Conservation (phyloP, 2,329 filamentous ascomycete genomes). For the Exophiala phaeomuriformis region DNA sequence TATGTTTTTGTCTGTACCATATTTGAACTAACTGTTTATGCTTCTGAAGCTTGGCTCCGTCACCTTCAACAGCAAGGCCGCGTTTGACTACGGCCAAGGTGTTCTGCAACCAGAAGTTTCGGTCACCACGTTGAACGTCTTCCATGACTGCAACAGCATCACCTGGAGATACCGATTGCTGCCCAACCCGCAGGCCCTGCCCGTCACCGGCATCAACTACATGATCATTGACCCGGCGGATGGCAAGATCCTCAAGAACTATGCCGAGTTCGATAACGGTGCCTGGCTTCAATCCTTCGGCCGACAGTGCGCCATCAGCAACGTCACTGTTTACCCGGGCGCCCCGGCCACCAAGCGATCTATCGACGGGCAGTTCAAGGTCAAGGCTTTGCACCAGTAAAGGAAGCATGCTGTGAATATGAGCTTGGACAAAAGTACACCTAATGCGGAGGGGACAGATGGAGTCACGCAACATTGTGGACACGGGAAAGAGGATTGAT, state of each 20-base stretch:
- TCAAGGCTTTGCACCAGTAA: not conserved
- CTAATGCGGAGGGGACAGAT: not conserved
- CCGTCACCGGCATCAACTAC: slow-evolving; percentile 25
- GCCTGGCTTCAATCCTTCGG: slow-evolving; percentile 25
- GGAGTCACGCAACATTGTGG: too few species aligned
- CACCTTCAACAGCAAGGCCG: slow-evolving; percentile 21
- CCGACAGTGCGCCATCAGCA: slow-evolving; percentile 14
- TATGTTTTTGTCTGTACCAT: not conserved
- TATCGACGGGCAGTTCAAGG: not conserved
- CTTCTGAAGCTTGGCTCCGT: slow-evolving; percentile 20
- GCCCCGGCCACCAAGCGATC: not conserved
- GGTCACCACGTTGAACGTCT: slow-evolving; percentile 20
- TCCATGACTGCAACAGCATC: slow-evolving; percentile 23
- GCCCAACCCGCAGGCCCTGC: slow-evolving; percentile 9
- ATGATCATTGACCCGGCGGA: slow-evolving; percentile 18
- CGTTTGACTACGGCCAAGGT: slow-evolving; percentile 24
- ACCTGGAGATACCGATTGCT: slow-evolving; percentile 24
- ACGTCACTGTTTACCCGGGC: slow-evolving; percentile 2
- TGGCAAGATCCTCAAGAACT: slow-evolving; percentile 24
- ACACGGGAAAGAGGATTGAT: too few species aligned
- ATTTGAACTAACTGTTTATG: not conserved
- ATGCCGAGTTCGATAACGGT: slow-evolving; percentile 26
- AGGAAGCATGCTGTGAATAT: too few species aligned
- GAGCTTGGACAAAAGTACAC: not conserved
- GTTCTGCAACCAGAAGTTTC: slow-evolving; percentile 12